Base-by-base conservation (phyloP, 768 basidiomycete species). In the Paxillus rubicundulus region DNA sequence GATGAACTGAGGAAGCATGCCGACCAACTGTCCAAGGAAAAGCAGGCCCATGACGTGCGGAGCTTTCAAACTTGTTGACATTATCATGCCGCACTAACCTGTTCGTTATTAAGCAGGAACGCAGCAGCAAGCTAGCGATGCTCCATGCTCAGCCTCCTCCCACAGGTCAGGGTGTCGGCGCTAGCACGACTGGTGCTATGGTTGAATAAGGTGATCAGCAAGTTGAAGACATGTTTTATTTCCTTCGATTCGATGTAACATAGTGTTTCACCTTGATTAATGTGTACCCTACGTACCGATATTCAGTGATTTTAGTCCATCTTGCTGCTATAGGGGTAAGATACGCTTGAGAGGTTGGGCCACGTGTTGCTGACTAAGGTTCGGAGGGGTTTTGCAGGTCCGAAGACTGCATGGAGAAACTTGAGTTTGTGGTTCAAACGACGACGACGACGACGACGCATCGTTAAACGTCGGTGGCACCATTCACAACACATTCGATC, bases 381-480 rank as follows among this genome's bases (percentile, higher is more conserved):
- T 56, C 53, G 54, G 64, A 49, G 42, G 44, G 48, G 49, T 49
- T 62, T 62, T 58, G 27, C 18, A 50, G 18, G 45, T 24, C 46
- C 34, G 46, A 17, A 45, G 24, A 24, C 24, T 5, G 44, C 33
- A 36, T 48, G 50, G 42, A 33, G 17, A 20, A 27, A 18, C 16
- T 43, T 30, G 62, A 64, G 65, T 52, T 58, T 58, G 40, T 54
- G 62, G 54, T 49, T 60, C 58, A 54, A 34, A 65, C 60, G 57
- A 60, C 65, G 57, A 56, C 60, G 57, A 60, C 65, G 57, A 56
- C 61, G 10, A 60, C 30, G 33, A 17, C 34, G 3, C 46, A 54
- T 39, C 46, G 27, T 38, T 45, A 27, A 46, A 10, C 55, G 50
- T 55, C 47, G 63, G 49, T 50, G 2, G 21, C 36, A 38, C 47